Conservation (phyloP, 495 filamentous ascomycete genomes). For the Achaetomiella virescens region DNA sequence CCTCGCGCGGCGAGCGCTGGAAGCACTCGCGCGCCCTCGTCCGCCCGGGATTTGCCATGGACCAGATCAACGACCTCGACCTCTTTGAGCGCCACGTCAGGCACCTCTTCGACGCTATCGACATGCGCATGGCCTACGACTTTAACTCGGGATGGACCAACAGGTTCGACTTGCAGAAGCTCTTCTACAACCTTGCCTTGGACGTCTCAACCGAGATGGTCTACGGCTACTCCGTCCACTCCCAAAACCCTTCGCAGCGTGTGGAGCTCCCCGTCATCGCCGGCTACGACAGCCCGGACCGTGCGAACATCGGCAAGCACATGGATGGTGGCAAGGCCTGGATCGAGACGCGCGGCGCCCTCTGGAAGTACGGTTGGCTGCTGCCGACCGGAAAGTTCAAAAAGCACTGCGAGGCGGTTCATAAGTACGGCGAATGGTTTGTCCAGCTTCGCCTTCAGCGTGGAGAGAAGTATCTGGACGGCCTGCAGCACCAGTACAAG, state of each 20-base stretch:
- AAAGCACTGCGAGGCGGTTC: conserved; percentile 39
- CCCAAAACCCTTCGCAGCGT: conserved; percentile 18
- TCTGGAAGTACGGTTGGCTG: conserved; percentile 46
- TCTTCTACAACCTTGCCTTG: conserved; percentile 62
- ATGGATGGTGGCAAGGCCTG: conserved; percentile 46
- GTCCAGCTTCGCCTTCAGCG: conserved; percentile 27
- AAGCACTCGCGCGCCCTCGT: conserved; percentile 57
- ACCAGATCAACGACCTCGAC: conserved; percentile 54
- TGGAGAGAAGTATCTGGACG: conserved; percentile 14
- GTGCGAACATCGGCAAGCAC: conserved; percentile 31
- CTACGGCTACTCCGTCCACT: conserved; percentile 52
- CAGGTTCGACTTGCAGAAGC: conserved; percentile 51
- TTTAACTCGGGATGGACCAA: conserved; percentile 19
- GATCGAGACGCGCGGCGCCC: conserved; percentile 38
- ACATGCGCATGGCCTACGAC: conserved; percentile 2
- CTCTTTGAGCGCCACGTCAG: conserved; percentile 57
- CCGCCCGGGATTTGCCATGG: conserved; percentile 55
- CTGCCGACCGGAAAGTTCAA: conserved; percentile 38
- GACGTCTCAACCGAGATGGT: conserved; percentile 70
- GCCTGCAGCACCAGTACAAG: neutral
- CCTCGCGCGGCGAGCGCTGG: conserved; percentile 60
- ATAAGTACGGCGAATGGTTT: conserved; percentile 47
- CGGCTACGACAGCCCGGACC: conserved; percentile 15
- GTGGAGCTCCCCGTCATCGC: conserved; percentile 14
- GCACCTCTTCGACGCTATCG: conserved; percentile 36